Evolutionary conservation across 1,284 basidiomycete genomes (phyloP).

Genomic region (Limonomyces culmigenus): DNA sequence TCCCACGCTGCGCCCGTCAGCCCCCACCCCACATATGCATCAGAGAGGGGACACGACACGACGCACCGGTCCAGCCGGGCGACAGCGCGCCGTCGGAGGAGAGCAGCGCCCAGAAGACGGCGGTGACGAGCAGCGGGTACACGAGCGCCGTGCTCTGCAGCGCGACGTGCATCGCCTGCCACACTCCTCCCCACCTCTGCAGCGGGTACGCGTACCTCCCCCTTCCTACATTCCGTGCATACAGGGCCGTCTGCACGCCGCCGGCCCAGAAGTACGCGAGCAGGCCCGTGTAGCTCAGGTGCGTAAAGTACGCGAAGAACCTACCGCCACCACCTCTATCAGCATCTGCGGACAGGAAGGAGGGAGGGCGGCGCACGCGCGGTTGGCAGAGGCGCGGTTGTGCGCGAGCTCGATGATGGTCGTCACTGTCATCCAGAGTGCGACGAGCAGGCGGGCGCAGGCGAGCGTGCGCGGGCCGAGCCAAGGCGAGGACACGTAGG

Average conservation of each 20-base stretch:
- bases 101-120: conserved; percentile 50
- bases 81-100: conserved; percentile 23
- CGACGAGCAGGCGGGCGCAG: too few relatives aligned
- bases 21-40: background rate
- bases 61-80: conserved; percentile 20
- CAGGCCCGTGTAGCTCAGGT: conserved; percentile 44
- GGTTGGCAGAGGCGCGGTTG: too few relatives aligned
- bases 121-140: conserved; percentile 49
- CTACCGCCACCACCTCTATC: too few relatives aligned
- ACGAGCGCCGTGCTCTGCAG: conserved; percentile 35
- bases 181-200: conserved; percentile 33
- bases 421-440: too few relatives aligned
- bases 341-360: too few relatives aligned
- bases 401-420: too few relatives aligned
- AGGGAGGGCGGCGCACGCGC: too few relatives aligned
- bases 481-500: too few relatives aligned
- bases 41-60: background rate
- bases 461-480: too few relatives aligned
- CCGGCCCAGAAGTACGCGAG: conserved; percentile 45
- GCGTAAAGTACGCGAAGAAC: conserved; percentile 47
- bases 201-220: conserved; percentile 27
- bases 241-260: conserved; percentile 33
- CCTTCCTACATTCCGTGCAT: conserved; percentile 13
- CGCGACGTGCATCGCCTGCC: conserved; percentile 42
- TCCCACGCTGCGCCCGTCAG: conserved; percentile 25